Conservation (phyloP, 2,329 filamentous ascomycete genomes). For the Ophiosphaerella narmari region DNA sequence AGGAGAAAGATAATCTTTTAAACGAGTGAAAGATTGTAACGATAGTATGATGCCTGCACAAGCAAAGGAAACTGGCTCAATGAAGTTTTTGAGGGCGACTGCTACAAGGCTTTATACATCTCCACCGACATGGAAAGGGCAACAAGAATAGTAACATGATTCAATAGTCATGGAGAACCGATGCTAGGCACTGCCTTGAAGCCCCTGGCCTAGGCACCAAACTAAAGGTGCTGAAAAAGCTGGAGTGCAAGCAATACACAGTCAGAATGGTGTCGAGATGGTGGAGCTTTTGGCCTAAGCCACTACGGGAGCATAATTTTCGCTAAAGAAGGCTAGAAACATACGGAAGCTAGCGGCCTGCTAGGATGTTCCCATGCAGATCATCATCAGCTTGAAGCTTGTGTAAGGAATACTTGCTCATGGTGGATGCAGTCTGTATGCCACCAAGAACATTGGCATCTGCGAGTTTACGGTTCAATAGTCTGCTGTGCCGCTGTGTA, state of each 20-base stretch:
- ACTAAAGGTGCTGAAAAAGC: no score
- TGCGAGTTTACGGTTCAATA: neutral
- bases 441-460: constrained; percentile 5
- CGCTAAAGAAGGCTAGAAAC: constrained; percentile 7
- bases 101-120: no score
- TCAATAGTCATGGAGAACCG: no score
- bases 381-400: constrained; percentile 5
- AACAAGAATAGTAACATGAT: neutral
- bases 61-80: constrained; percentile 16
- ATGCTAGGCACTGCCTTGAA: no score
- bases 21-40: constrained; percentile 11
- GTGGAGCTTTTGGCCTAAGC: constrained; percentile 21
- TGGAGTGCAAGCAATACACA: constrained; percentile 6
- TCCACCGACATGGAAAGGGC: constrained; percentile 8
- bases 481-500: neutral
- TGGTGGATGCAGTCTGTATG: neutral
- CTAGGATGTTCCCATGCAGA: constrained; percentile 17
- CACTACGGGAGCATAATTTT: constrained; percentile 15
- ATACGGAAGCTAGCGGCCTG: constrained; percentile 17
- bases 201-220: no score
- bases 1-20: constrained; percentile 4
- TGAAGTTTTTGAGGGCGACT: neutral
- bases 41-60: constrained; percentile 2
- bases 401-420: no score
- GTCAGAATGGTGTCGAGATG: constrained; percentile 20